Evolutionary conservation across 1,139 yeast species (phyloP), one percentile per base, ranked within the genome.

Genomic region (Geotrichum europaeum): DNA sequence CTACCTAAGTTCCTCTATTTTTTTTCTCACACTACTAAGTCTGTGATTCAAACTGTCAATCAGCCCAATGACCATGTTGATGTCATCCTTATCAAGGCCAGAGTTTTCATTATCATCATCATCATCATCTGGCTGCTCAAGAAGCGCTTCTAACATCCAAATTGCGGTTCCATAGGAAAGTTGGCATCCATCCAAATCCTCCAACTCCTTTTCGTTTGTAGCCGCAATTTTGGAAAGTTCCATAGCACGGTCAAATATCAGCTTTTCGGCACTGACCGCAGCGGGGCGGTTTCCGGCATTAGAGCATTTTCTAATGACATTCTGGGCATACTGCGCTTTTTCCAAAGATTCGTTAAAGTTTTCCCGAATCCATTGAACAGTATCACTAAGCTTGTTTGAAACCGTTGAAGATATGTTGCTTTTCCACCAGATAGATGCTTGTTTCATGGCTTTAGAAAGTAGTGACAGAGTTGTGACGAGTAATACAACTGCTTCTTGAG

Each of bases 201-300:
- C 89, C 15, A 24, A 18, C 32, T 84, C 84, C 67, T 90, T 78
- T 73, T 94, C 99, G 70, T 86, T 85, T 58, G 87, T 87, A 0
- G 98, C 98, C 0, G 98, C 97, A 61, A 84, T 84, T 67, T 96
- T 82, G 1, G 97, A 88, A 79, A 92, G 89, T 69, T 94, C 98
- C 68, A 92, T 79, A 1, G 98, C 97, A 53, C 98, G 81, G 68
- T 92, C 97, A 75, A 91, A 92, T 32, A 94, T 84, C 65, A 94
- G 79, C 71, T 87, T 87, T 72, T 92, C 97, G 2, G 96, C 91
- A 58, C 87, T 80, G 7, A 85, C 75, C 22, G 34, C 51, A 6
- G 50, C 18, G 4, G 54, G 22, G 10, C 20, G 9, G 7, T 28
- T 9, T 3, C 52, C 32, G 15, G 49, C 76, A 67, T 60, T 65